phyloP scores from a whole-genome alignment of 1,284 basidiomycete species.

The Fomes fomentarius region DNA sequence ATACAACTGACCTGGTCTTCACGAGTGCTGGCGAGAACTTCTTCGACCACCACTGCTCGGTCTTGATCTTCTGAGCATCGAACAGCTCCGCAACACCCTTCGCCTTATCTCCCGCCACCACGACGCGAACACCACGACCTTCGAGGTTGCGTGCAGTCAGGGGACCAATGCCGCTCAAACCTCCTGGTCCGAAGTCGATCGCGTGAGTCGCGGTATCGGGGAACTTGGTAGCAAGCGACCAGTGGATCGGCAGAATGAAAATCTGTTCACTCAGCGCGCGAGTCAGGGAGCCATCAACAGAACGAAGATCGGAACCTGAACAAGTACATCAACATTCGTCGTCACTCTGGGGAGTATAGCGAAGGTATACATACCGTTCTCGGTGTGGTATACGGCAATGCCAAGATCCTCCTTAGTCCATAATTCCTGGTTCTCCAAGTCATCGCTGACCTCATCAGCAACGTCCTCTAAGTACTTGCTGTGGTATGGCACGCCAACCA shows the following conservation, averaged over 20 bases:
- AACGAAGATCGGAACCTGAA: slow-evolving; percentile 86
- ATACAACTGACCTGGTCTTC: slow-evolving; percentile 74
- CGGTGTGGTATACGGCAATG: slow-evolving; percentile 92
- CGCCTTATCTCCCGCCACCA: slow-evolving; percentile 86
- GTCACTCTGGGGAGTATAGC: too few species aligned
- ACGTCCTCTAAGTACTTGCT: slow-evolving; percentile 83
- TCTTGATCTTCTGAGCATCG: slow-evolving; percentile 65
- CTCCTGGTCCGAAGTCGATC: slow-evolving; percentile 96
- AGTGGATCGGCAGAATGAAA: slow-evolving; percentile 91
- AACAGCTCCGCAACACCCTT: slow-evolving; percentile 88
- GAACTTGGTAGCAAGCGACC: slow-evolving; percentile 90
- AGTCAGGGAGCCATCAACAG: slow-evolving; percentile 67
- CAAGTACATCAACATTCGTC: slow-evolving; percentile 16
- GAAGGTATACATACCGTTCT: slow-evolving; percentile 85
- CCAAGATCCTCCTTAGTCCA: slow-evolving; percentile 80
- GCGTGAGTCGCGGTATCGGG: slow-evolving; percentile 91
- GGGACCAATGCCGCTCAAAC: slow-evolving; percentile 90
- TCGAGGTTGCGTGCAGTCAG: slow-evolving; percentile 91
- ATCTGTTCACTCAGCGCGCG: slow-evolving; percentile 91
- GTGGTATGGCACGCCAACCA: slow-evolving; percentile 95
- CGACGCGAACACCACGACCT: slow-evolving; percentile 89
- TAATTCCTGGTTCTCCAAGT: slow-evolving; percentile 78
- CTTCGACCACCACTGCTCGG: slow-evolving; percentile 91
- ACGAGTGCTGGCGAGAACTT: slow-evolving; percentile 87
- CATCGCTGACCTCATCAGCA: slow-evolving; percentile 78